phyloP scores from a whole-genome alignment of 2,329 filamentous ascomycete species.

The Exophiala alcalophila region DNA sequence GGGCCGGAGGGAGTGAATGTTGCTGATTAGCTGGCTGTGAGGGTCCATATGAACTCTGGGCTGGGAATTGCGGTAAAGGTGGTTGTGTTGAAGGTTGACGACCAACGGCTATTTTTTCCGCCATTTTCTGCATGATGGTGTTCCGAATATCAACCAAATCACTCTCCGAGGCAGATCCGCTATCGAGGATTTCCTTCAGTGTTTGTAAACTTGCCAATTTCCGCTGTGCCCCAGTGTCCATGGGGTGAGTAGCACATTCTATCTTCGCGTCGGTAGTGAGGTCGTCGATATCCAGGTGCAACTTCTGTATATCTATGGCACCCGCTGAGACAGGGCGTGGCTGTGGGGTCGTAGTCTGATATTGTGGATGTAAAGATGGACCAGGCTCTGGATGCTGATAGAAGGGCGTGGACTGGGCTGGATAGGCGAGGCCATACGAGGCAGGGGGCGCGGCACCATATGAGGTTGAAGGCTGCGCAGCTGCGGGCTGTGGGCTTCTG shows the following conservation, averaged over 20 bases:
- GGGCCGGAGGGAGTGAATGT: conserved; percentile 30
- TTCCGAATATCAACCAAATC: conserved; percentile 28
- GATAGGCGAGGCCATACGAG: conserved; percentile 15
- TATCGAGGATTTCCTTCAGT: conserved; percentile 31
- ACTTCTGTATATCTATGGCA: conserved; percentile 59
- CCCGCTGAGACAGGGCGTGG: conserved; percentile 34
- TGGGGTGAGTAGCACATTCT: conserved; percentile 30
- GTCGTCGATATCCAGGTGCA: conserved; percentile 66
- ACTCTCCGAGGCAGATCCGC: conserved; percentile 24
- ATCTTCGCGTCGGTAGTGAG: conserved; percentile 31
- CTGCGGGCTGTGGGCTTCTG: conserved; percentile 19
- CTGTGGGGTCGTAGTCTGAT: conserved; percentile 34
- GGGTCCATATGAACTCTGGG: conserved; percentile 33
- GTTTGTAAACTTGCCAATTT: conserved; percentile 30
- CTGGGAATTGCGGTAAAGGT: conserved; percentile 33
- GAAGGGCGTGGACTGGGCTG: conserved; percentile 9
- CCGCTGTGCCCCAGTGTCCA: conserved; percentile 28
- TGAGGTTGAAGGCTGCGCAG: conserved; percentile 31
- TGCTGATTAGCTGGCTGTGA: conserved; percentile 34
- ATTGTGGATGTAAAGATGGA: conserved; percentile 32
- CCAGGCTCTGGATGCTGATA: conserved; percentile 28
- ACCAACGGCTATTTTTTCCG: conserved; percentile 48
- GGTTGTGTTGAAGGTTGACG: conserved; percentile 36
- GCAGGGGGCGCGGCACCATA: conserved; percentile 32
- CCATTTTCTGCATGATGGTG: conserved; percentile 29